Base-by-base conservation (phyloP, 805 yeast genomes). In the Candida ulmi region DNA sequence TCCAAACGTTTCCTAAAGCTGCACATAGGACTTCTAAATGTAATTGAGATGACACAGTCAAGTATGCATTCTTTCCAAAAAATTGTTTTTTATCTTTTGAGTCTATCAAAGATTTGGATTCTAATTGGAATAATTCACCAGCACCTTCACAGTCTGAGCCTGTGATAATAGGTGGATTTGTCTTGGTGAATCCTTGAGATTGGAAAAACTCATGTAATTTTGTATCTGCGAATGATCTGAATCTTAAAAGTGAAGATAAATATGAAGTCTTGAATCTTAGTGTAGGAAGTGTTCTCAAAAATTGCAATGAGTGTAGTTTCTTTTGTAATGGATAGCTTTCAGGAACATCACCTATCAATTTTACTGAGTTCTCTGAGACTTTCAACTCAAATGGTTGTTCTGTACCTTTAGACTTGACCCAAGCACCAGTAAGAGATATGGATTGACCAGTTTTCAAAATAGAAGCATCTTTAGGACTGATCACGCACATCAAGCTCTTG, bases 91-190 rank as follows among this genome's bases (percentile, higher is more conserved):
- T 6, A 41, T 8, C 17, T 16, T 28, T 8, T 15, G 38, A 34
- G 12, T 44, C 44, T 12, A 45, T 6, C 6, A 47, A 25, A 2
- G 51, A 35, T 36, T 52, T 67, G 2, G 68, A 62, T 33, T 67
- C 70, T 11, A 90, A 63, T 34, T 63, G 65, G 48, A 93, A 93
- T 45, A 85, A 75, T 56, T 93, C 98, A 5, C 98, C 98, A 3
- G 95, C 97, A 15, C 99, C 98, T 63, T 93, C 99, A 57, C 98
- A 91, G 58, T 93, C 99, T 1, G 95, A 78, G 11, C 86, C 69
- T 0, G 99, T 93, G 17, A 91, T 63, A 11, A 91, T 51, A 8
- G 99, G 99, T 3, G 98, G 95, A 19, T 80, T 69, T 0, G 86
- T 88, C 63, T 87, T 90, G 12, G 70, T 62, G 48, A 86, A 88